Percentiles rank a stretch among this genome's conserved stretches.
phyloP scores from a whole-genome alignment of 345 rosid genomes.

The Toxicodendron radicans region DNA sequence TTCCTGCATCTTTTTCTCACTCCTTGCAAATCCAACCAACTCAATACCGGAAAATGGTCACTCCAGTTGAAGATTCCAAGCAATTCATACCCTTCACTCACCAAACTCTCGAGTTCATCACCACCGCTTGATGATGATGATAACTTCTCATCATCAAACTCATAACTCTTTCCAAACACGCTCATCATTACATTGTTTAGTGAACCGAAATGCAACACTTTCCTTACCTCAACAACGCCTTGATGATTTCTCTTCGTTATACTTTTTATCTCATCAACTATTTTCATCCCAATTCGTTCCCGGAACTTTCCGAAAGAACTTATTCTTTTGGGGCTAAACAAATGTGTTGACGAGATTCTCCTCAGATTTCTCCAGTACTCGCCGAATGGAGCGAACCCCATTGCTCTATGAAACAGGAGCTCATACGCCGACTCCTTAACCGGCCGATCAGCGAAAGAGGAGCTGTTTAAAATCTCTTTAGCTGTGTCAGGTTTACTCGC shows the following conservation, averaged over 20 bases:
- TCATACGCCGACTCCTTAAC: slow-evolving; percentile 86
- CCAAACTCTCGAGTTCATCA: slow-evolving; percentile 53
- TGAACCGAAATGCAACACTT: slow-evolving; percentile 65
- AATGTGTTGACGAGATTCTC: slow-evolving; percentile 72
- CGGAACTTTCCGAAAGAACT: slow-evolving; percentile 47
- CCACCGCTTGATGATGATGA: slow-evolving; percentile 17
- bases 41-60: slow-evolving; percentile 72
- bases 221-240: slow-evolving; percentile 50
- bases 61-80: slow-evolving; percentile 82
- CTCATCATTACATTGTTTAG: slow-evolving; percentile 72
- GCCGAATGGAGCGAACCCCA: slow-evolving; percentile 85
- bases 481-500: slow-evolving; percentile 73
- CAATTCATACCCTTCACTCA: slow-evolving; percentile 72
- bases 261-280: slow-evolving; percentile 43
- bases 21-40: slow-evolving; percentile 74
- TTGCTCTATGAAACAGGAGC: slow-evolving; percentile 77
- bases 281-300: slow-evolving; percentile 42
- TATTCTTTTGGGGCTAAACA: slow-evolving; percentile 72
- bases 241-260: slow-evolving; percentile 13
- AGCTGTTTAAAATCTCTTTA: slow-evolving; percentile 68
- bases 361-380: slow-evolving; percentile 89
- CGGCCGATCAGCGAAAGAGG: slow-evolving; percentile 83
- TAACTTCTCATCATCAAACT: slow-evolving; percentile 31
- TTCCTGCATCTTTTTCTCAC: slow-evolving; percentile 65
- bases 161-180: slow-evolving; percentile 70